Base-by-base conservation (phyloP, 176 grass and related monocot genomes). In the Oryza meridionalis region DNA sequence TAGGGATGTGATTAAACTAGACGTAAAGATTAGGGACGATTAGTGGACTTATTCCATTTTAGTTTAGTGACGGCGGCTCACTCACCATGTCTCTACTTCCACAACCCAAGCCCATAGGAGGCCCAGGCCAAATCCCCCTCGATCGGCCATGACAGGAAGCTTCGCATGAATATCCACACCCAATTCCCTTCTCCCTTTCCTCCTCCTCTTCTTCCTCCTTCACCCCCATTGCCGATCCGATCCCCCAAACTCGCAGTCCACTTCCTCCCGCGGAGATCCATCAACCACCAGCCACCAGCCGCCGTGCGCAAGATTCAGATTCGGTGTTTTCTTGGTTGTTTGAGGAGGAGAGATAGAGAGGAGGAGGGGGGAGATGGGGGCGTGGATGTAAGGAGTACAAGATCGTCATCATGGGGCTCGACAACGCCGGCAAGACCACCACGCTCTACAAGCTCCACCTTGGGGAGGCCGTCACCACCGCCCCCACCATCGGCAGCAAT, bases 371-470 rank as follows among this genome's bases (percentile, higher is more conserved):
- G 53, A 50, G 84, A 99, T 99, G 96, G 96, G 96, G 61, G 88
- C 87, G 50, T 77, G 94, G 70, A 81, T 99, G 80, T 99, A 95
- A 88, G 75, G 96, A 99, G 96, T 99, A 96, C 86, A 99, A 99
- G 93, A 95, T 99, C 78, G 93, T 99, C 22, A 91, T 99, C 4
- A 91, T 99, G 11, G 93, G 96, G 33, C 87, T 99, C 42, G 96
- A 99, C 86, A 99, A 99, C 86, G 93, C 96, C 15, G 93, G 93
- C 7, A 99, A 96, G 88, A 99, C 96, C 64, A 99, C 96, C 59
- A 96, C 96, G 27, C 93, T 94, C 33, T 99, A 99, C 87, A 99
- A 99, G 77, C 82, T 99, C 77, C 93, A 99, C 79, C 91, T 99
- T 7, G 96, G 96, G 67, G 93, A 99, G 88, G 96, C 94, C 35